Conservation (phyloP, 768 basidiomycete genomes). For the Hysterangium stoloniferum region DNA sequence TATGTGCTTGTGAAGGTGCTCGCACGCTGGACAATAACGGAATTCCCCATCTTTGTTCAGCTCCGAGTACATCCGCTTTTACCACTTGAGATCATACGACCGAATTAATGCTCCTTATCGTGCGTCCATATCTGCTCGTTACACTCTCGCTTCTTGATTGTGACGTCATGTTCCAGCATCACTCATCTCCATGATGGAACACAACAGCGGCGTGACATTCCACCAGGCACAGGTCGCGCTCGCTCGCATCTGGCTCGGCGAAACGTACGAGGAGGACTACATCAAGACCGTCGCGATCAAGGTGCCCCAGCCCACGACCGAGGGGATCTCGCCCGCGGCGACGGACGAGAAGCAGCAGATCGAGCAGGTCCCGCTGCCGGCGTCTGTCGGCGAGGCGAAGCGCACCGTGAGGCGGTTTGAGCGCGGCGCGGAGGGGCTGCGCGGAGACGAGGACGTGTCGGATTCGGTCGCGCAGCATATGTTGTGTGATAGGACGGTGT, state of each 20-base stretch:
- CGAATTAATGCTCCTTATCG: slow-evolving; percentile 73
- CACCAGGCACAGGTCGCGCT: slow-evolving; percentile 83
- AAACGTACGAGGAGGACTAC: slow-evolving; percentile 27
- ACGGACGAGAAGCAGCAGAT: slow-evolving; percentile 36
- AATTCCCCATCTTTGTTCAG: slow-evolving; percentile 29
- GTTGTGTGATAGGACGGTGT: slow-evolving; percentile 48
- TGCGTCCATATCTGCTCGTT: slow-evolving; percentile 23
- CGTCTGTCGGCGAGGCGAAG: slow-evolving; percentile 57
- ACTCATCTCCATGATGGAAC: slow-evolving; percentile 64
- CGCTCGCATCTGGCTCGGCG: slow-evolving; percentile 65
- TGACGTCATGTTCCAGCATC: slow-evolving; percentile 33
- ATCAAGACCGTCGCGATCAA: slow-evolving; percentile 50
- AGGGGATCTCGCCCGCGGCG: slow-evolving; percentile 48
- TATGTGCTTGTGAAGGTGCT: slow-evolving; percentile 28
- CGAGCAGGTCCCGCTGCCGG: slow-evolving; percentile 58
- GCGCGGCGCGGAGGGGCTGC: slow-evolving; percentile 44
- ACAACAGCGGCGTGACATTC: slow-evolving; percentile 70
- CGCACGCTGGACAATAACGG: neutral
- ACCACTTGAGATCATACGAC: slow-evolving; percentile 88
- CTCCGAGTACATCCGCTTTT: slow-evolving; percentile 83
- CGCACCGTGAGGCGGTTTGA: slow-evolving; percentile 68
- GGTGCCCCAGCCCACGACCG: slow-evolving; percentile 41
- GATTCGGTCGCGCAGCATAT: slow-evolving; percentile 82
- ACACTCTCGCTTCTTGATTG: neutral
- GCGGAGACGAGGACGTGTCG: slow-evolving; percentile 55